Conservation (phyloP, 768 basidiomycete species). For the Hebeloma cylindrosporum region DNA sequence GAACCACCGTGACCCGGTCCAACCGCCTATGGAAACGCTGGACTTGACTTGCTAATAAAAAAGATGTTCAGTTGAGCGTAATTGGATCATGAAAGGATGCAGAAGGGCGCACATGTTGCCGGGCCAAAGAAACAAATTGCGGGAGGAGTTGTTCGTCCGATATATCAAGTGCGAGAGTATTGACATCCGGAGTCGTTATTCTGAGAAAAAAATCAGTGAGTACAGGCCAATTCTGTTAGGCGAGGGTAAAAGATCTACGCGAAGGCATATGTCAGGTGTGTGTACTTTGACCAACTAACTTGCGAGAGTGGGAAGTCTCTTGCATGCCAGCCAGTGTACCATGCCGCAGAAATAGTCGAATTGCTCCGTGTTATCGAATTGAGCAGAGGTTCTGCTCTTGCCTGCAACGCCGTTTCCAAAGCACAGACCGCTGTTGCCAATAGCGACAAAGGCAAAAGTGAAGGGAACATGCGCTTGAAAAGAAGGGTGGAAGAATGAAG, state of each 20-base stretch:
- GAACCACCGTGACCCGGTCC: constrained; percentile 64
- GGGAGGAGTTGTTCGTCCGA: constrained; percentile 51
- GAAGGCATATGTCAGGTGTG: constrained; percentile 58
- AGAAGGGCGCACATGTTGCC: constrained; percentile 34
- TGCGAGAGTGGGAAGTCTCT: constrained; percentile 40
- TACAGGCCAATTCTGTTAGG: constrained; percentile 3
- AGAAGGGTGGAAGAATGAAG: not conserved
- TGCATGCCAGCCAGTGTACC: constrained; percentile 51
- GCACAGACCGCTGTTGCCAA: constrained; percentile 11
- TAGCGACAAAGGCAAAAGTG: constrained; percentile 12
- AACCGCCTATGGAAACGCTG: constrained; percentile 63
- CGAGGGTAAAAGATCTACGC: constrained; percentile 41
- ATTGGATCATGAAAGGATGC: not conserved
- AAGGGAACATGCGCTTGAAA: constrained; percentile 4
- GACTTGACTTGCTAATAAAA: constrained; percentile 51
- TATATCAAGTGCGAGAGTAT: constrained; percentile 31
- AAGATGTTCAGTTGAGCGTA: constrained; percentile 1
- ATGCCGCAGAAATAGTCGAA: constrained; percentile 35
- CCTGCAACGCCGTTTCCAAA: constrained; percentile 12
- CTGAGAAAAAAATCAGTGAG: constrained; percentile 20
- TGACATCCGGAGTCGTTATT: constrained; percentile 39
- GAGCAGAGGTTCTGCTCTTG: not conserved
- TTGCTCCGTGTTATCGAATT: constrained; percentile 16
- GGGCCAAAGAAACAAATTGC: constrained; percentile 52
- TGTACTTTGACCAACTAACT: constrained; percentile 54